Percentiles rank a stretch among this genome's conserved stretches.
Conservation (phyloP, 2,329 filamentous ascomycete genomes). For the Calycina herbarum region DNA sequence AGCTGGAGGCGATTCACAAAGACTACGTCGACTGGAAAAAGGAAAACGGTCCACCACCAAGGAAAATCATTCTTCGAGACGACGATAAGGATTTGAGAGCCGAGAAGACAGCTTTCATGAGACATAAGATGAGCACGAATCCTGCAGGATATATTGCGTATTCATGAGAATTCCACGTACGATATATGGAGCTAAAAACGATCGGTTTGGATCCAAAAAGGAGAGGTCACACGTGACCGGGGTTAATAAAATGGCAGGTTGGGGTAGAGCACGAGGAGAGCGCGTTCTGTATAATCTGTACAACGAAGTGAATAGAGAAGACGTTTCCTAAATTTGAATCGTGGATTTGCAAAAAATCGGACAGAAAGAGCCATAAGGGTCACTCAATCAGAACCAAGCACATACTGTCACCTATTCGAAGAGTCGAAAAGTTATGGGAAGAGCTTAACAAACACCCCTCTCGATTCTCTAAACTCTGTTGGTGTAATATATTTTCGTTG, state of each 20-base stretch:
- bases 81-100: constrained; percentile 11
- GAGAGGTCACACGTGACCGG: constrained; percentile 4
- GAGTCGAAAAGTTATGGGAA: no score
- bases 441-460: no score
- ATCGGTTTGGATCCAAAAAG: background rate
- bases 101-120: constrained; percentile 14
- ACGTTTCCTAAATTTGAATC: background rate
- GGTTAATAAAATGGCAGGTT: constrained; percentile 2
- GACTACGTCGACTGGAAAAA: constrained; percentile 55
- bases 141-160: constrained; percentile 13
- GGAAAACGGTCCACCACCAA: constrained; percentile 34
- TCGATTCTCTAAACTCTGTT: no score
- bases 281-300: constrained; percentile 3
- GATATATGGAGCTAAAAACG: constrained; percentile 7
- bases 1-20: constrained; percentile 53
- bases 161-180: constrained; percentile 11
- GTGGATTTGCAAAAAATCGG: background rate
- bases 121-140: constrained; percentile 13
- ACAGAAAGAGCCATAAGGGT: no score
- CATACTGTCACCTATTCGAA: no score
- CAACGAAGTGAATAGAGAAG: background rate
- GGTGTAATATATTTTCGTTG: background rate
- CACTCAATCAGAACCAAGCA: no score
- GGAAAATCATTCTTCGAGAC: constrained; percentile 18
- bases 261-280: background rate